phyloP scores from a whole-genome alignment of 352 stramenopile species.

The Globisporangium uncinulatum region DNA sequence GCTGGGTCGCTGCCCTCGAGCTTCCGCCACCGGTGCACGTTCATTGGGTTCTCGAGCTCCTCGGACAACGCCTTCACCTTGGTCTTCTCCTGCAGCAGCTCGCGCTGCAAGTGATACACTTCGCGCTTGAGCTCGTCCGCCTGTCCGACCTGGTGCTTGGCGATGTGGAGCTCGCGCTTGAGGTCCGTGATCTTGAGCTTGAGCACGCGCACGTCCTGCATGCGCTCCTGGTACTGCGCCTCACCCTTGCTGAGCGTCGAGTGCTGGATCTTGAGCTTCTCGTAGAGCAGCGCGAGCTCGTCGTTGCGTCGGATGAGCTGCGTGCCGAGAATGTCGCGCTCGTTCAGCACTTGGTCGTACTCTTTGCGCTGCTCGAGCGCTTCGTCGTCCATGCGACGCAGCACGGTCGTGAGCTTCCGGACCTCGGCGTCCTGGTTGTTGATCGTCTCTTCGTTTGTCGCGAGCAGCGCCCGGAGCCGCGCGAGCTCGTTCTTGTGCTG shows the following conservation, averaged over 20 bases:
- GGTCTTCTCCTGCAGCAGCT: conserved; percentile 93
- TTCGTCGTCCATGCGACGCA: conserved; percentile 93
- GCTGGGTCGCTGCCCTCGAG: conserved; percentile 95
- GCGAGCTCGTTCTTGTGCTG: conserved; percentile 92
- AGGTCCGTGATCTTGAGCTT: conserved; percentile 95
- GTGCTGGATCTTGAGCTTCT: conserved; percentile 97
- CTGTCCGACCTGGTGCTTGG: conserved; percentile 84
- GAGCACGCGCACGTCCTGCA: conserved; percentile 93
- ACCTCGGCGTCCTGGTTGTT: conserved; percentile 94
- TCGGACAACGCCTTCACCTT: conserved; percentile 96
- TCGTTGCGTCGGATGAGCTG: conserved; percentile 96
- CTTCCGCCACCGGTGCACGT: conserved; percentile 96
- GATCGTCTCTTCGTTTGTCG: conserved; percentile 90
- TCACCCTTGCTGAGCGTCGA: conserved; percentile 92
- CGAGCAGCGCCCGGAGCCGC: conserved; percentile 81
- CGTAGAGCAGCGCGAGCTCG: conserved; percentile 95
- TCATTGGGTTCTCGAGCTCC: conserved; percentile 97
- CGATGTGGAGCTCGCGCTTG: conserved; percentile 89
- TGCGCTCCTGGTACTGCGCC: conserved; percentile 88
- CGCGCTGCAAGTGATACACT: conserved; percentile 87
- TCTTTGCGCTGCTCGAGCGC: conserved; percentile 92
- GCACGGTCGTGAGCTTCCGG: conserved; percentile 89
- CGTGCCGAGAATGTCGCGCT: conserved; percentile 95
- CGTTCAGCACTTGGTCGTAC: conserved; percentile 95
- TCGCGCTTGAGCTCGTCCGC: conserved; percentile 87